Evolutionary conservation across 1,284 basidiomycete species (phyloP).

Genomic region (Irpex sp.): DNA sequence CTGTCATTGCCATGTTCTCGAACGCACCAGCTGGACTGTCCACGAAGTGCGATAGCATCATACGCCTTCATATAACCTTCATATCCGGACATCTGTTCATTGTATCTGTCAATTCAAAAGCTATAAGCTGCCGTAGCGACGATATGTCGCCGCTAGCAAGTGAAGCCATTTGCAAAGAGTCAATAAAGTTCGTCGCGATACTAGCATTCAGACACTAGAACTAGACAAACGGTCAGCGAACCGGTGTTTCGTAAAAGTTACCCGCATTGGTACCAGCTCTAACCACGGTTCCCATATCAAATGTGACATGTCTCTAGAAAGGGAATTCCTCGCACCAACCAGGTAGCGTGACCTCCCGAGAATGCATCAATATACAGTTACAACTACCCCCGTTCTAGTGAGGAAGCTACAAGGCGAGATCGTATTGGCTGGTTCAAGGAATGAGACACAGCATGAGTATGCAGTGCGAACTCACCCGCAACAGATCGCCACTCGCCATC

Average conservation of each 20-base stretch:
- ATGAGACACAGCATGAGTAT: background rate
- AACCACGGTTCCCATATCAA: background rate
- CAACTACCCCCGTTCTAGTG: background rate
- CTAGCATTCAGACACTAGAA: background rate
- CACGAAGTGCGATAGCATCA: background rate
- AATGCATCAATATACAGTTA: background rate
- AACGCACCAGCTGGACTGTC: background rate
- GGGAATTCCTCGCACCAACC: background rate
- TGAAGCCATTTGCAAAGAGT: background rate
- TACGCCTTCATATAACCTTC: background rate
- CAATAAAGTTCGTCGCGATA: background rate
- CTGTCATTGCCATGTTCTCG: background rate
- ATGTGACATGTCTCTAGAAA: background rate
- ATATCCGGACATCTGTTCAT: background rate
- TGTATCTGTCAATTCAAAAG: background rate
- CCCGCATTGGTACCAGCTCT: background rate
- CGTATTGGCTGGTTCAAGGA: constrained; percentile 6
- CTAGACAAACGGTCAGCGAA: background rate
- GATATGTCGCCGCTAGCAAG: background rate
- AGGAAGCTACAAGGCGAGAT: background rate
- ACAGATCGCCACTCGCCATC: background rate
- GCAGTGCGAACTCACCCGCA: background rate
- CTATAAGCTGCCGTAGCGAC: background rate
- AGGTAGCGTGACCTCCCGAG: background rate
- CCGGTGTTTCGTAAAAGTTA: background rate